Evolutionary conservation across 2,329 filamentous ascomycete species (phyloP).

Genomic region (Aspergillus terreus): DNA sequence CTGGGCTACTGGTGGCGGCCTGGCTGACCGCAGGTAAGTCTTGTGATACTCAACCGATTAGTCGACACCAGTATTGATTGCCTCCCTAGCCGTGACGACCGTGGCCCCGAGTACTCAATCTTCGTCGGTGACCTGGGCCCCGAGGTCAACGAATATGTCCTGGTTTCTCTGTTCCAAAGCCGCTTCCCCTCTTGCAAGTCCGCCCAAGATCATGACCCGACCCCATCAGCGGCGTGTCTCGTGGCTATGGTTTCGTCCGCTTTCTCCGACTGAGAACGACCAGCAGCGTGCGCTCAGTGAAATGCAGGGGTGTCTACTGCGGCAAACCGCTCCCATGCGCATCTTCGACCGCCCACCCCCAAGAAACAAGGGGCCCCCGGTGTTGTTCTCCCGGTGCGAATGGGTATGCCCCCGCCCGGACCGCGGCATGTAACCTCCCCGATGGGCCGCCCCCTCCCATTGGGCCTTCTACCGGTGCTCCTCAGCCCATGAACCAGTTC

Average conservation of each 20-base stretch:
- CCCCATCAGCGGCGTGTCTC: conserved; percentile 94
- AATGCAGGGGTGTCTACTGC: conserved; percentile 98
- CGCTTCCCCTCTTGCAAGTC: conserved; percentile 98
- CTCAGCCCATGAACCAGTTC: conserved; percentile 97
- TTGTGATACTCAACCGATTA: neutral
- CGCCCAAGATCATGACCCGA: conserved; percentile 99
- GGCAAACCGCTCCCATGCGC: conserved; percentile 98
- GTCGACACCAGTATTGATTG: conserved; percentile 6
- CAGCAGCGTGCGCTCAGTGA: conserved; percentile 93
- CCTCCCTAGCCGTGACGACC: conserved; percentile 68
- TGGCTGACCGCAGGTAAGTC: conserved; percentile 82
- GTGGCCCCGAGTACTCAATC: conserved; percentile 92
- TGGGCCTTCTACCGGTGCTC: conserved; percentile 59
- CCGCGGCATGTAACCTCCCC: conserved; percentile 63
- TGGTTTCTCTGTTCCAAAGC: conserved; percentile 94
- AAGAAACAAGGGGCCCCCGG: conserved; percentile 78
- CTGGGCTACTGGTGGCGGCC: conserved; percentile 95
- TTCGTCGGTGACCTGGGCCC: conserved; percentile 97
- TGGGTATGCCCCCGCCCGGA: conserved; percentile 52
- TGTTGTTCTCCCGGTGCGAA: conserved; percentile 49
- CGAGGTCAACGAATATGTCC: conserved; percentile 96
- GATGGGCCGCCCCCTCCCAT: conserved; percentile 68
- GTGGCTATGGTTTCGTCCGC: conserved; percentile 95
- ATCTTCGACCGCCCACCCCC: conserved; percentile 96
- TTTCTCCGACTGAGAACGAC: conserved; percentile 95